A percentile compares a stretch with the other conserved stretches of the same genome.
Evolutionary conservation across 495 filamentous ascomycete genomes (phyloP).

Genomic region (Aspergillus ostianus): DNA sequence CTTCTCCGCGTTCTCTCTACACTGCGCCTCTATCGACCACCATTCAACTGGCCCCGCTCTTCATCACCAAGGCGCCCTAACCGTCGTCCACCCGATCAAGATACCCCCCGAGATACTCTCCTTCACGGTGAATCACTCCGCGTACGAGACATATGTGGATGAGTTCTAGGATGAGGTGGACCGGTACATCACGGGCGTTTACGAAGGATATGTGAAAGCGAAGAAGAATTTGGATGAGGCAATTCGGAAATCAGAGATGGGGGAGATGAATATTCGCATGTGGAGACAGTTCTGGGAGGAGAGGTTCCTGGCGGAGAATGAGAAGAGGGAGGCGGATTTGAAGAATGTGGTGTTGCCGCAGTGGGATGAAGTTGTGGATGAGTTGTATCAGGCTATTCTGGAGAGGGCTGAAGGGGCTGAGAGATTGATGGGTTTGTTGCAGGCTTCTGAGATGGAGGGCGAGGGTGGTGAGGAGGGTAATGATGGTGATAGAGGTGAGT

Average conservation of each 20-base stretch:
- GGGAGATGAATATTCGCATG: slow-evolving; percentile 13
- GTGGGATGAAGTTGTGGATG: slow-evolving; percentile 27
- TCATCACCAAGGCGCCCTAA: neutral
- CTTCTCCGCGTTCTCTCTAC: neutral
- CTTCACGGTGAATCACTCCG: slow-evolving; percentile 15
- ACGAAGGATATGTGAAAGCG: slow-evolving; percentile 12
- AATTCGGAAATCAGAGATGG: slow-evolving; percentile 1
- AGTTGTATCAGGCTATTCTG: slow-evolving; percentile 22
- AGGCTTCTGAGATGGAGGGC: neutral
- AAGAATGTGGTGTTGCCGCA: slow-evolving; percentile 17
- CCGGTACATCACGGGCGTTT: slow-evolving; percentile 11
- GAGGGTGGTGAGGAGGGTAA: neutral
- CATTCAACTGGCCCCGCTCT: neutral
- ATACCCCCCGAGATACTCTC: slow-evolving; percentile 13
- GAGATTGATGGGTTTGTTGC: neutral
- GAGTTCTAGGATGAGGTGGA: slow-evolving; percentile 10
- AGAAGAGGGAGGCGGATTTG: slow-evolving; percentile 24
- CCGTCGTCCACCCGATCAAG: slow-evolving; percentile 20
- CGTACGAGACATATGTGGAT: slow-evolving; percentile 12
- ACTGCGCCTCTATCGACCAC: neutral
- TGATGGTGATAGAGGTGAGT: neutral
- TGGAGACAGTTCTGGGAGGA: slow-evolving; percentile 26
- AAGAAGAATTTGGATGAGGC: slow-evolving; percentile 7
- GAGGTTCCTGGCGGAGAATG: slow-evolving; percentile 23
- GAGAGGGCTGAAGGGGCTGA: slow-evolving; percentile 25